Base-by-base conservation (phyloP, 805 yeast genomes). In the Lipomyces yamanashiensis region DNA sequence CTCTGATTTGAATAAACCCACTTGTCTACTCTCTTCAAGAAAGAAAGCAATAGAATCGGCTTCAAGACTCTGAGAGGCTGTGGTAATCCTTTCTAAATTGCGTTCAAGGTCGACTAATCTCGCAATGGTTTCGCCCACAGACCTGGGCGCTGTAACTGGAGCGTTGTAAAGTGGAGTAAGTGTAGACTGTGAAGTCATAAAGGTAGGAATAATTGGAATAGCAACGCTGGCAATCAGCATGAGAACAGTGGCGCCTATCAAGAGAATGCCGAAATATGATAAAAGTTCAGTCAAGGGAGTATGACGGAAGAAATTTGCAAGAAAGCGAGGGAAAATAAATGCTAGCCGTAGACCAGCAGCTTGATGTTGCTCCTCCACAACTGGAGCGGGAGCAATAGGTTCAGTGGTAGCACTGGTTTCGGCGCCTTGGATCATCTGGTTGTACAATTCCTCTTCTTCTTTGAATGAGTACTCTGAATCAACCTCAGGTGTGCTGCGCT, bases 41-140 rank as follows among this genome's bases (percentile, higher is more conserved):
- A 51, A 13, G 37, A 39, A 58, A 7, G 51, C 37, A n/a, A 43
- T 2, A 21, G 43, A 59, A 8, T 55, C 62, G 13, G 28, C 39
- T 52, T 65, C 61, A 34, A 65, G 39, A 9, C 10, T 36, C 21
- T 45, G 52, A 10, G 67, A 51, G 12, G 64, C 56, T 2, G 43
- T 2, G 8, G 54, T 28, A 7, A 65, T 12, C 48, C 13, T 48
- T 7, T 50, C 57, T 19, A 65, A 43, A 40, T 54, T 45, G 13
- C 43, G 1, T 44, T 65, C 68, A 12, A 65, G n/a, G 5, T 58
- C 53, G 1, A 65, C 39, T 4, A 65, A 53, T 5, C 68, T 61
- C 9, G 12, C 36, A 15, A 59, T 23, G 6, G 52, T 52, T 37
- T 65, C 68, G 17, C 57, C 61, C 19, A 28, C 21, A 6, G 62